A percentile compares a stretch with the other conserved stretches of the same genome.
Evolutionary conservation across 192 early-diverging fungal species (phyloP).

Genomic region (Diversispora eburnea): DNA sequence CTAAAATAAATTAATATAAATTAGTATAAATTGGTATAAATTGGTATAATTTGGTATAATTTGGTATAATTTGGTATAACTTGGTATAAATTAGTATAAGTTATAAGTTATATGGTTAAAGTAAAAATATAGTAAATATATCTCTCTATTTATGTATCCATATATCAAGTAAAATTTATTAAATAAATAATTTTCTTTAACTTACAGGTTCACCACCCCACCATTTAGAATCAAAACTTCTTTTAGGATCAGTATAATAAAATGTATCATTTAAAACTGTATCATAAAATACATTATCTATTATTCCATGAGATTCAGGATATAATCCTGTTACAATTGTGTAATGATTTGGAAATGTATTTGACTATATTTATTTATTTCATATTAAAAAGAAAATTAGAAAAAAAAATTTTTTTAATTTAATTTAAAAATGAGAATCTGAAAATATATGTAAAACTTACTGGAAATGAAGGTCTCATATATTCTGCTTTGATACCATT

Average conservation of each 20-base stretch:
- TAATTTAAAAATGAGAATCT: not conserved
- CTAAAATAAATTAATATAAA: conserved; percentile 27
- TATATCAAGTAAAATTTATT: no score
- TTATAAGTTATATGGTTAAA: no score
- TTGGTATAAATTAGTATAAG: no score
- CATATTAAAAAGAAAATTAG: not conserved
- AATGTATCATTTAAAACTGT: conserved; percentile 66
- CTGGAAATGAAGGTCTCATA: conserved; percentile 72
- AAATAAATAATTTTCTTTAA: no score
- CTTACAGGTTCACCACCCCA: conserved; percentile 88
- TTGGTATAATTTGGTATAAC: no score
- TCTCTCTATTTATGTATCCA: no score
- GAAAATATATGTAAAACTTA: conserved; percentile 21
- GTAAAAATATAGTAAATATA: no score
- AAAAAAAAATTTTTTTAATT: no score
- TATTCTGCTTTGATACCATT: conserved; percentile 54
- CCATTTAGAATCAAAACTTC: conserved; percentile 68
- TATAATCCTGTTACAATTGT: conserved; percentile 88
- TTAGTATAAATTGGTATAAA: not conserved
- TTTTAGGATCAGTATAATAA: conserved; percentile 65
- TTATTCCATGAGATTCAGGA: conserved; percentile 89
- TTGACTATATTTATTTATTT: conserved; percentile 34
- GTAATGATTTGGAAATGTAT: conserved; percentile 95
- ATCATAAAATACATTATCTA: conserved; percentile 81
- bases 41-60: no score